Base-by-base conservation (phyloP, 306 rosid species). In the Cucurbita maxima region DNA sequence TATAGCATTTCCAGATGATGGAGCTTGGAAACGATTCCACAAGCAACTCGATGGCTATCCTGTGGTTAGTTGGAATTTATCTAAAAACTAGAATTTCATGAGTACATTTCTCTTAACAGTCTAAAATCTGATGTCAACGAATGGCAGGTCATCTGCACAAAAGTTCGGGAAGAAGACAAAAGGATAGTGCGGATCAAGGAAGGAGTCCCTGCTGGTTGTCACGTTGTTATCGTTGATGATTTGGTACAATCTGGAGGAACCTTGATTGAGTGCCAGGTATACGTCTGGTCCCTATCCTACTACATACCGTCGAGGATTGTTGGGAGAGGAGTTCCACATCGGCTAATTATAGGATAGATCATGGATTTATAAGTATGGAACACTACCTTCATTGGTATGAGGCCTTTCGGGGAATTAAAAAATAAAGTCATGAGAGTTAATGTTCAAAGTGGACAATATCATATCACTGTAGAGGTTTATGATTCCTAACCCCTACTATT, bases 21-120 rank as follows among this genome's bases (percentile, higher is more conserved):
- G 99, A 77, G 99, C 99, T 73, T 94, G 96, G 97, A 94, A 94
- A 85, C 84, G 99, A 77, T 94, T 87, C 80, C 97, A 94, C 91
- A 94, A 94, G 88, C 91, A 37, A 77, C 87, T 94, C 72, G 96
- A 91, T 72, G 83, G 82, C 30, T 94, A 79, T 78, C 81, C 96
- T 75, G 77, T 80, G 92, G 97, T 94, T 44, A 44, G 88, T 81
- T 18, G 58, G 40, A 47, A 14, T 12, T 82, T 69, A 77, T 72
- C 57, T 34, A 61, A 5, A 48, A 48, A 3, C 14, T 69, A 30
- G 20, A 1, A 4, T 6, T 48, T 48, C 25, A 14, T 13, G 58
- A 70, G 20, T 68, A 34, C 19, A 4, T 47, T 30, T 30, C 30
- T 70, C 74, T 70, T 57, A 34, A n/a, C 45, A 16, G 34, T 22